Percentiles rank a stretch among this genome's conserved stretches.
Evolutionary conservation across 345 rosid species (phyloP).

Genomic region (Eucalyptus shirleyi): DNA sequence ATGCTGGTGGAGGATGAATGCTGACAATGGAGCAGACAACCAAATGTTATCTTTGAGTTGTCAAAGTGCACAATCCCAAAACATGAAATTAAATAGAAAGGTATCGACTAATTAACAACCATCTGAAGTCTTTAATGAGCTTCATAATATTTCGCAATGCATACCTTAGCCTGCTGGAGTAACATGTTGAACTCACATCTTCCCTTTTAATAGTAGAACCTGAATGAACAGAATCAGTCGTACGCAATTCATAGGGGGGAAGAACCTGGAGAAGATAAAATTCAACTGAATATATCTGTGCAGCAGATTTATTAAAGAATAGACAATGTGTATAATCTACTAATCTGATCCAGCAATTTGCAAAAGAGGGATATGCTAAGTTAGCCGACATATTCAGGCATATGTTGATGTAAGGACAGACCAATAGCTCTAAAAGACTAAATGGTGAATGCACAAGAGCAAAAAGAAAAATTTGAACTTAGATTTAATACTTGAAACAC

Average conservation of each 20-base stretch:
- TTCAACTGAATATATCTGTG: background rate
- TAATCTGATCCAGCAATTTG: background rate
- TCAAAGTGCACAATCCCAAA: background rate
- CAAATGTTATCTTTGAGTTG: background rate
- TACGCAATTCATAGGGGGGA: slow-evolving; percentile 29
- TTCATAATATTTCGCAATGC: background rate
- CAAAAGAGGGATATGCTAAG: background rate
- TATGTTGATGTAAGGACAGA: background rate
- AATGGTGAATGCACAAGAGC: background rate
- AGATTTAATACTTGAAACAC: background rate
- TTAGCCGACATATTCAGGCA: background rate
- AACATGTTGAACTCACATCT: slow-evolving; percentile 12
- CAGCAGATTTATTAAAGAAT: background rate
- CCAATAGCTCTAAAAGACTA: background rate
- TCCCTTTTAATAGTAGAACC: slow-evolving; percentile 13
- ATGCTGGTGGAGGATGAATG: slow-evolving; percentile 11
- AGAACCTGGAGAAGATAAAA: slow-evolving; percentile 53
- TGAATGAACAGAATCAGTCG: slow-evolving; percentile 16
- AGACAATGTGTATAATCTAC: background rate
- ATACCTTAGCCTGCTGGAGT: slow-evolving; percentile 36
- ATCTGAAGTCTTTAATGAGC: background rate
- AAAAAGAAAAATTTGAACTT: background rate
- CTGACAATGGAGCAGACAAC: background rate
- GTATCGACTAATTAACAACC: background rate
- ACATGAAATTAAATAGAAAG: background rate